Base-by-base conservation (phyloP, 1,284 basidiomycete genomes). In the Somion occarium region DNA sequence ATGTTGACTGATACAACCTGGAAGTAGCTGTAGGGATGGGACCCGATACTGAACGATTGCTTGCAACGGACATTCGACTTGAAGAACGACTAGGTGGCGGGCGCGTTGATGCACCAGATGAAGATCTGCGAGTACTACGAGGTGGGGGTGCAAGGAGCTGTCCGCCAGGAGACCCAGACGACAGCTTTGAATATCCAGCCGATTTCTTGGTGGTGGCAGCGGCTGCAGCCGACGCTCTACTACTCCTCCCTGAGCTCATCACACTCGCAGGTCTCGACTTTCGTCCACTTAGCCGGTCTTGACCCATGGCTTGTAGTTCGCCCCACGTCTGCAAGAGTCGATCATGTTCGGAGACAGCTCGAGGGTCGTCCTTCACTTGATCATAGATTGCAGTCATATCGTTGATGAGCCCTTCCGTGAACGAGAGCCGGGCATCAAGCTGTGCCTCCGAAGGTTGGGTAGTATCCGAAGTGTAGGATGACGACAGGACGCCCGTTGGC, bases 221-320 rank as follows among this genome's bases (percentile, higher is more conserved):
- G 27, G 58, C 63, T 42, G 60, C 63, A 38, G 65, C 59, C 22
- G 83, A 82, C 5, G 70, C 65, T 50, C 74, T 73, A 59, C 80
- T 84, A 53, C 70, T 74, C 45, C 80, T 71, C 38, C 80, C 78
- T 5, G 82, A 83, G 52, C 69, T 69, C 54, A 79, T 65, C 11
- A 76, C 75, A 61, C 88, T 90, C 23, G 70, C 65, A 7, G 88
- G 79, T 26, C 86, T 74, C 38, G 87, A 87, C 56, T 75, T 80
- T 56, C 69, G 77, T 7, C 79, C 82, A 34, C 65, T 69, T 15
- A 88, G 67, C 39, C 77, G 76, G 54, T 92, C 89, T 37, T 73
- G 73, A 26, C 75, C 81, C 89, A 92, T 92, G 26, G 89, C 87
- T 55, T 82, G 76, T 30, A 93, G 68, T 67, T 93, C 90, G 26